Base-by-base conservation (phyloP, 2,329 filamentous ascomycete genomes). In the Xylariaceae sp. region DNA sequence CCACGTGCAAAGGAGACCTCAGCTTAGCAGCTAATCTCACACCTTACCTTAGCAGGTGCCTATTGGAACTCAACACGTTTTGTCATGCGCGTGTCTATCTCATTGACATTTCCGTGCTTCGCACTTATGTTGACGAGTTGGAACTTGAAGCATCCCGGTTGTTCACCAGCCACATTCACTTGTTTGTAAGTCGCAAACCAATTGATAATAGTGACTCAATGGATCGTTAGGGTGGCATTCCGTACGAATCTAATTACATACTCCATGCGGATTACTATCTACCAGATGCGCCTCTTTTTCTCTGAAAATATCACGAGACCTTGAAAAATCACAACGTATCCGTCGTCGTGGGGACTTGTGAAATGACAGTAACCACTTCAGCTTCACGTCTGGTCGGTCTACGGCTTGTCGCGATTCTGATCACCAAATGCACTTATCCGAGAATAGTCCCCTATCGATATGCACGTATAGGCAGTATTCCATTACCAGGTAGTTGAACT, bases 381-480 rank as follows among this genome's bases (percentile, higher is more conserved):
- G 23, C 23, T 30, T 30, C 23, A 30, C 23, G 4, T 30, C 23
- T 30, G 23, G 23, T 30, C 17, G 17, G 17, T 18, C 17, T 18
- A 18, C 17, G 17, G 17, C 17, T 18, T 44, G n/a, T 44, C 41
- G n/a, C 11, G 9, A 13, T n/a, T 44, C 23, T 45, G 13, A 15
- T 45, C 41, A 45, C 10, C n/a, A 45, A 45, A 45, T 45, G 41
- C 13, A 6, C 11, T 6, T 45, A 45, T 45, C 41, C 41, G 13
- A n/a, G 41, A 6, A 45, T 45, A 13, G 5, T 44, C 17, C 17
- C 13, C 47, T 61, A 61, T 61, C 59, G 59, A 58, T 61, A 61
- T 48, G 58, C 30, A 51, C 5, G n/a, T 56, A 56, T 1, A 49
- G 6, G 5, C 4, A 30, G 18, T 17, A 37, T 50, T 53, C 34